Percentiles rank a stretch among this genome's conserved stretches.
Evolutionary conservation across 2,329 filamentous ascomycete species (phyloP).

Genomic region (Sarocladiaceae sp.): DNA sequence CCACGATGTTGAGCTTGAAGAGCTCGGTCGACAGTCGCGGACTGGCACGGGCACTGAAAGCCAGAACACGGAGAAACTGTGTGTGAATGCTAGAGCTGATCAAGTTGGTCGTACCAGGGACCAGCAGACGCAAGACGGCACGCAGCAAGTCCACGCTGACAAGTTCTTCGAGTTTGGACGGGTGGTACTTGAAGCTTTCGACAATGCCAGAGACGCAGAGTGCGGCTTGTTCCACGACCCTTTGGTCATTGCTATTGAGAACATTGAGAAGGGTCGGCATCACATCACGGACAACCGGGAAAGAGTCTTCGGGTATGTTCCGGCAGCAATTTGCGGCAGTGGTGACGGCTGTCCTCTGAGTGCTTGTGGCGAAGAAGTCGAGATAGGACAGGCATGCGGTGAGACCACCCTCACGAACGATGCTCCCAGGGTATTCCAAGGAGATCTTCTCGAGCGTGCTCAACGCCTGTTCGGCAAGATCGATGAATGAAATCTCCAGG

Average conservation of each 20-base stretch:
- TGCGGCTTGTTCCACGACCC: conserved; percentile 94
- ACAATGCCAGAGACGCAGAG: conserved; percentile 94
- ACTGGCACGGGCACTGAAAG: conserved; percentile 86
- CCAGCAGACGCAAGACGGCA: conserved; percentile 78
- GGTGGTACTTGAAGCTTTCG: conserved; percentile 90
- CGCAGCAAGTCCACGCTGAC: conserved; percentile 83
- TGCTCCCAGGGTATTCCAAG: conserved; percentile 88
- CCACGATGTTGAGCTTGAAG: conserved; percentile 94
- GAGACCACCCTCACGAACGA: conserved; percentile 91
- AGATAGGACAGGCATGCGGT: conserved; percentile 95
- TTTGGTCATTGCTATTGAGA: conserved; percentile 86
- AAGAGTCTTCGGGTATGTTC: conserved; percentile 92
- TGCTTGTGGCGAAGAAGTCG: conserved; percentile 97
- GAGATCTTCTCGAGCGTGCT: conserved; percentile 98
- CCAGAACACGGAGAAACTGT: conserved; percentile 87
- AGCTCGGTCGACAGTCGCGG: conserved; percentile 83
- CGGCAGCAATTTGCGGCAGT: conserved; percentile 98
- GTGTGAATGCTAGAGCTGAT: conserved; percentile 95
- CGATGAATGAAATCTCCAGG: conserved; percentile 94
- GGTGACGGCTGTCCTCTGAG: conserved; percentile 92
- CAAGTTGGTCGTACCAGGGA: conserved; percentile 92
- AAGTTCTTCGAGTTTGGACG: conserved; percentile 85
- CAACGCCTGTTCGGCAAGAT: conserved; percentile 92
- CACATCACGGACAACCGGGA: conserved; percentile 84
- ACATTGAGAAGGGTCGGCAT: conserved; percentile 95